Evolutionary conservation across 1,139 yeast genomes (phyloP), one percentile per base, ranked within the genome.

Genomic region (Cylindricascospora bacillispora): DNA sequence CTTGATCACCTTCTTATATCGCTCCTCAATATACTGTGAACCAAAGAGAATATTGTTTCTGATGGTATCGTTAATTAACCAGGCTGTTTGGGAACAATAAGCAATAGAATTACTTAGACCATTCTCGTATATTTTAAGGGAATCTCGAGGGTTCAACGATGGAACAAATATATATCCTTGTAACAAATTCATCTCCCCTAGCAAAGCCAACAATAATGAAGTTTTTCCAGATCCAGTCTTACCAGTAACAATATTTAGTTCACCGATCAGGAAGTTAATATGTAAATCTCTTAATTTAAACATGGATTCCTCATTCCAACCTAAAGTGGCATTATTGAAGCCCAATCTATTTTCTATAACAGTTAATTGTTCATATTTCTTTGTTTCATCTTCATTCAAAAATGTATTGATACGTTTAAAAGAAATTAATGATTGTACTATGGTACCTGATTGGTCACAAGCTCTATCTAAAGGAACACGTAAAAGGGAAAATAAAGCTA

Each of bases 171-270:
- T 80, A 24, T 66, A 63, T 44, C 95, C 95, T 2, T 57, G 51
- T 5, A 60, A 45, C 30, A 74, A 58, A 34, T 76, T 76, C 94
- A 83, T 82, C 59, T 83, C 95, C 48, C 95, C 95, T 27, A 83
- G 65, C 30, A 83, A 62, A 6, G 93, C 95, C 59, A 82, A 62
- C 37, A 83, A 63, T 40, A 83, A 56, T 0, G 94, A 82, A 4
- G 93, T 77, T 54, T 83, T 83, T 53, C 95, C 95, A 2, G 89
- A 56, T 36, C 95, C 95, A n/a, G 95, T 83, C 11, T 92, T 76
- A 22, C 95, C 95, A 47, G 81, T 68, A 37, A 83, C 62, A 13
- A 83, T 80, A 42, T 81, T 82, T 46, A 83, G 61, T 45, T 77
- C 70, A n/a, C 79, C 85, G 24, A 64, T 60, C 40, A 65, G 63